These are phyloP conservation scores for Cadophora sp. DNA, from an alignment of 2,329 filamentous ascomycete genomes.

Conservation along the genomic window DNA sequence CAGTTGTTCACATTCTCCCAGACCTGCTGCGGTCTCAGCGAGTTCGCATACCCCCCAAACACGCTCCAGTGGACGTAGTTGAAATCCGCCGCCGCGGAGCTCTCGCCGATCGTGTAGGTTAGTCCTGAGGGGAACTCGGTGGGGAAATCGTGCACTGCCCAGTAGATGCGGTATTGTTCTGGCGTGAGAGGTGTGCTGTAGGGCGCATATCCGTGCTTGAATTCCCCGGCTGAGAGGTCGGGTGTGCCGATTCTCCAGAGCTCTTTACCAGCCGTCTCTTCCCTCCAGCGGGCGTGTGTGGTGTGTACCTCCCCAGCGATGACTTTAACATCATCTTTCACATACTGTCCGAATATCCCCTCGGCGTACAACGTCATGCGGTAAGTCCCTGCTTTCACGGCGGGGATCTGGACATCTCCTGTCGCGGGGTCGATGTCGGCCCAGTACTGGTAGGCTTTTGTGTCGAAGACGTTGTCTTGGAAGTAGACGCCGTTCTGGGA, in stretches of 20 bases:
- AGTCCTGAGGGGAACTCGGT: conserved; percentile 66
- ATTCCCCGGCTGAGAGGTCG: conserved; percentile 67
- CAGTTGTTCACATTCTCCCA: conserved; percentile 62
- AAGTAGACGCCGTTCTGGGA: conserved; percentile 58
- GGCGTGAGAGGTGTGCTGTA: conserved; percentile 57
- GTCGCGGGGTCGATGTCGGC: conserved; percentile 52
- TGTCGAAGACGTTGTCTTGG: conserved; percentile 64
- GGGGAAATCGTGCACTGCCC: conserved; percentile 64
- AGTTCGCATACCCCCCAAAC: conserved; percentile 63
- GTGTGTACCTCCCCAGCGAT: conserved; percentile 50
- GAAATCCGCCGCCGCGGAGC: conserved; percentile 55
- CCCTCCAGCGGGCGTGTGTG: conserved; percentile 54
- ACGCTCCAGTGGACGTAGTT: conserved; percentile 73
- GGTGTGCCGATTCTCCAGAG: conserved; percentile 69
- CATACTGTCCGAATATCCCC: conserved; percentile 65
- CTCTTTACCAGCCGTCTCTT: conserved; percentile 63
- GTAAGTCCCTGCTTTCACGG: conserved; percentile 64
- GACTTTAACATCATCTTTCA: conserved; percentile 56
- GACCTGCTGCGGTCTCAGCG: conserved; percentile 51
- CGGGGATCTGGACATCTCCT: conserved; percentile 59
- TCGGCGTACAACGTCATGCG: conserved; percentile 68
- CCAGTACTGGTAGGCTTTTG: conserved; percentile 69
- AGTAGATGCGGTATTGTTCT: conserved; percentile 67
- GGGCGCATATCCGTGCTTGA: conserved; percentile 60
- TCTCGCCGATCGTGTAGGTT: conserved; percentile 61